A percentile compares a stretch with the other conserved stretches of the same genome.
phyloP scores from a whole-genome alignment of 371 early-diverging fungal species.

The Sporodiniella umbellata region DNA sequence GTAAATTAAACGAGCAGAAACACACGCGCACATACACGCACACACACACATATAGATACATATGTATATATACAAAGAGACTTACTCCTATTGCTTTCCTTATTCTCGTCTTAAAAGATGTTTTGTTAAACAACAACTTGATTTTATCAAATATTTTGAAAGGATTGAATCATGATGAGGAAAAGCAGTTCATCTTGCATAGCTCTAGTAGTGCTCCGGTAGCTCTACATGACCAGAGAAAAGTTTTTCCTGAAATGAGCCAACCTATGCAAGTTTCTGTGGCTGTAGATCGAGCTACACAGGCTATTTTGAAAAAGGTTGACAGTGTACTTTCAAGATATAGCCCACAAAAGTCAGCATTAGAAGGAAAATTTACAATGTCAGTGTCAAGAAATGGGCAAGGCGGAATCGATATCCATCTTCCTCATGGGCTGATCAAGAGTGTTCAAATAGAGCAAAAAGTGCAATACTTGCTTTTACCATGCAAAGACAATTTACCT shows the following conservation, averaged over 20 bases:
- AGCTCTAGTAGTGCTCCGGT: too few species aligned
- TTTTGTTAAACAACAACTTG: constrained; percentile 1
- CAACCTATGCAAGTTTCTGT: constrained; percentile 6
- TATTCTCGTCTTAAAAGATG: too few species aligned
- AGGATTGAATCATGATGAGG: neutral
- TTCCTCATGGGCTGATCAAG: constrained; percentile 31
- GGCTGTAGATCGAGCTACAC: constrained; percentile 13
- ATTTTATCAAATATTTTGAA: constrained; percentile 5
- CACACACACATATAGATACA: too few species aligned
- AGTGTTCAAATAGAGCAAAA: constrained; percentile 21
- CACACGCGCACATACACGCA: too few species aligned
- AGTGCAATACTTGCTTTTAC: too few species aligned
- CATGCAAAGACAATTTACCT: too few species aligned
- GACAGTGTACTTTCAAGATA: constrained; percentile 9
- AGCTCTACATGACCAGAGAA: too few species aligned
- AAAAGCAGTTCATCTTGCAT: constrained; percentile 16
- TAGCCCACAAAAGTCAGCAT: constrained; percentile 1
- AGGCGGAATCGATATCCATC: constrained; percentile 28
- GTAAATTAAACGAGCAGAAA: too few species aligned
- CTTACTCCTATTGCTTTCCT: too few species aligned
- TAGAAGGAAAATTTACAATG: constrained; percentile 13
- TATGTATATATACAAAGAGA: too few species aligned
- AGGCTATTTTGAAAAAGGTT: constrained; percentile 15
- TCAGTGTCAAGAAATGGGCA: constrained; percentile 18
- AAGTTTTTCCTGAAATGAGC: constrained; percentile 1